Conservation (phyloP, 2,329 filamentous ascomycete genomes). For the Seiridium unicorne region DNA sequence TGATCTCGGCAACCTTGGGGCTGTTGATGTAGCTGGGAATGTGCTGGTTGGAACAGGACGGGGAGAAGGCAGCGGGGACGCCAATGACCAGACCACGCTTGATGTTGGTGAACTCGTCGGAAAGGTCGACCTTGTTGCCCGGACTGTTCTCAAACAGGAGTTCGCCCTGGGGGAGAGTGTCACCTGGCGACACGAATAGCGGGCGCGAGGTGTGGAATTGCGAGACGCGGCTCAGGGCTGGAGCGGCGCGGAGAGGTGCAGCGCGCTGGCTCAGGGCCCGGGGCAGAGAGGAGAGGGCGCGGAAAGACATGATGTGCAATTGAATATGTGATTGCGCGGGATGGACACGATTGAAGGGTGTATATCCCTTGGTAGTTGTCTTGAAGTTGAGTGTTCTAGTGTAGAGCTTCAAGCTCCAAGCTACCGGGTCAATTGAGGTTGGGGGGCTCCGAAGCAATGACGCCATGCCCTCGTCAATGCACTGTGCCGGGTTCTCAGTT, state of each 20-base stretch:
- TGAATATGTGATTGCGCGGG: background rate
- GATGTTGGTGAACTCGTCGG: conserved; percentile 62
- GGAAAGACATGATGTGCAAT: conserved; percentile 21
- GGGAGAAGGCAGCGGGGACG: conserved; percentile 75
- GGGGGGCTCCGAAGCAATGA: background rate
- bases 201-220: conserved; percentile 65
- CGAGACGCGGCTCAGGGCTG: conserved; percentile 20
- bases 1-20: conserved; percentile 60
- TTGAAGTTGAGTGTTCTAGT: no score
- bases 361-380: no score
- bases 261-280: conserved; percentile 19
- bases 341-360: background rate
- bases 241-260: conserved; percentile 15
- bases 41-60: conserved; percentile 61
- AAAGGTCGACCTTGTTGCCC: conserved; percentile 86
- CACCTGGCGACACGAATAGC: conserved; percentile 71
- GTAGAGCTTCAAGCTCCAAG: background rate
- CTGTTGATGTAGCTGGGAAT: conserved; percentile 85
- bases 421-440: background rate
- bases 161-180: conserved; percentile 73
- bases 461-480: background rate
- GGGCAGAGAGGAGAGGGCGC: conserved; percentile 14
- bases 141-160: conserved; percentile 83
- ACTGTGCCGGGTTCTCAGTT: background rate
- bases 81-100: conserved; percentile 82